Base-by-base conservation (phyloP, 345 rosid genomes). In the thale cress (Arabidopsis thaliana) region DNA sequence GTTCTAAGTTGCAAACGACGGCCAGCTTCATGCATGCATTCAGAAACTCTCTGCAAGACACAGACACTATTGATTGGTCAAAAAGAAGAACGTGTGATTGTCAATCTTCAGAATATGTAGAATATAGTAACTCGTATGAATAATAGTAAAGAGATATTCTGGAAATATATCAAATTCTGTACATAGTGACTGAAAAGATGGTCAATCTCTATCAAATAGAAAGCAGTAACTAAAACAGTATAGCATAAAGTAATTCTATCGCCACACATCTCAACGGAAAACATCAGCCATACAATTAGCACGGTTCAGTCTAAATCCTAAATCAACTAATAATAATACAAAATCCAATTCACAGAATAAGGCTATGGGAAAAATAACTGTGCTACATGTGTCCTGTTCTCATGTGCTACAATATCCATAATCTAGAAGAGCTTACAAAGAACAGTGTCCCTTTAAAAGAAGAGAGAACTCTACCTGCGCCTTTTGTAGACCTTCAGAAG, bases 401-500 rank as follows among this genome's bases (percentile, higher is more conserved):
- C 59, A 52, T 52, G 48, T 77, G 60, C 67, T 28, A 71, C 49
- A 36, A 44, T 5, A 50, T 66, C 55, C 40, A 65, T 52, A 41
- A 78, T 55, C 59, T 69, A 28, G 28, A 76, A 23, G 30, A 50
- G 30, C n/a, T 70, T 71, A 57, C 66, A 71, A 36, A 65, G 37
- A 65, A 38, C 46, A 64, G 45, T n/a, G 34, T 37, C 67, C 28
- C 22, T 64, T 46, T 1, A 30, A 42, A 62, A 52, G 49, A 64
- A 71, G n/a, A 65, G 67, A 50, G 56, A 71, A n/a, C 72, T 65
- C 44, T 72, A 93, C 99, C 95, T 89, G 93, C 16, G 89, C 94
- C 83, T 88, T 89, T 77, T 83, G 89, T 68, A 96, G 84, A 78
- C 98, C 95, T 78, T 91, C 98, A 68, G 99, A 89, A 78, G 97